phyloP scores from a whole-genome alignment of 345 rosid genomes.

The Eutrema japonicum region DNA sequence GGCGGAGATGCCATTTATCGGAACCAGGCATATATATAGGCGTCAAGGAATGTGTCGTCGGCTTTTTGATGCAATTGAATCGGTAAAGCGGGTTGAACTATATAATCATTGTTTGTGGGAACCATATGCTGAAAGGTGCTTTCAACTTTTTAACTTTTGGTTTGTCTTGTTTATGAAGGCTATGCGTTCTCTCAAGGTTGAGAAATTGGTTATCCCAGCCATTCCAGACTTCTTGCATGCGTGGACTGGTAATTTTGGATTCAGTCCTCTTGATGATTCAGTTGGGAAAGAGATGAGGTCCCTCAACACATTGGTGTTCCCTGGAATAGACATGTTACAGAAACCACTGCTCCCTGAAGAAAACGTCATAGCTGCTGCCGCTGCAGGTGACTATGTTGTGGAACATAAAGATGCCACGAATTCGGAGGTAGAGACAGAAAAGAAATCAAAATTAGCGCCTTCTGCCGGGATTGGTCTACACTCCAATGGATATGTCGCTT shows the following conservation, averaged over 20 bases:
- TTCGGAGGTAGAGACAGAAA: conserved; percentile 26
- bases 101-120: conserved; percentile 3
- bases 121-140: conserved; percentile 5
- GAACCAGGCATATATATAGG: conserved; percentile 48
- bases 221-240: conserved; percentile 46
- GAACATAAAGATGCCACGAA: conserved; percentile 7
- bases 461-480: conserved; percentile 19
- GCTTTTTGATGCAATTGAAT: conserved; percentile 46
- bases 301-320: conserved; percentile 42
- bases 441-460: conserved; percentile 30
- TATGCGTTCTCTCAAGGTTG: conserved; percentile 42
- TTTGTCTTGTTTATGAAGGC: conserved; percentile 36
- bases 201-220: conserved; percentile 48
- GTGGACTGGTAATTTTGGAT: conserved; percentile 47
- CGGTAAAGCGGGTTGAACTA: conserved; percentile 28
- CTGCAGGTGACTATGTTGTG: conserved; percentile 21
- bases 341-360: conserved; percentile 38
- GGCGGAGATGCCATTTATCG: conserved; percentile 52
- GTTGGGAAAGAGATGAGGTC: conserved; percentile 43
- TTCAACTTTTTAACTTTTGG: conserved; percentile 7
- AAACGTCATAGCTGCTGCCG: not conserved
- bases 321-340: conserved; percentile 44
- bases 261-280: conserved; percentile 38
- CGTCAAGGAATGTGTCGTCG: conserved; percentile 48
- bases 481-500: conserved; percentile 23